Evolutionary conservation across 805 yeast genomes (phyloP).

Genomic region (Saccharomycopsis babjevae): DNA sequence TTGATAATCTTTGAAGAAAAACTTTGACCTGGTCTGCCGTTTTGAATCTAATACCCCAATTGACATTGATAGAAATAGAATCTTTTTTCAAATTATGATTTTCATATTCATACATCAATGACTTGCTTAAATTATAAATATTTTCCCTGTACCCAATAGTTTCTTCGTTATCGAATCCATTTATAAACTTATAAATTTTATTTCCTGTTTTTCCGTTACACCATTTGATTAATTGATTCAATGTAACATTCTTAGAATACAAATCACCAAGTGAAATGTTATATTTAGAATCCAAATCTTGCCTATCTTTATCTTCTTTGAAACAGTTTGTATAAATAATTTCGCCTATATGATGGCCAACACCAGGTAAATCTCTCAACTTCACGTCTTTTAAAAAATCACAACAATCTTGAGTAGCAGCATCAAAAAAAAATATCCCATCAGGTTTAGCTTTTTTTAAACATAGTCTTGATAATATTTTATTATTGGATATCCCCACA

Average conservation of each 20-base stretch:
- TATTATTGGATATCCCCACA: constrained; percentile 67
- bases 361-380: constrained; percentile 34
- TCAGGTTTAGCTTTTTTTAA: constrained; percentile 71
- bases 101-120: constrained; percentile 22
- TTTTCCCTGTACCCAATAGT: constrained; percentile 31
- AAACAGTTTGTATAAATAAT: constrained; percentile 1
- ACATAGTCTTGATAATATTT: constrained; percentile 69
- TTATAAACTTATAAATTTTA: constrained; percentile 46
- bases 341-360: constrained; percentile 24
- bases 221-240: constrained; percentile 29
- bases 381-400: constrained; percentile 29
- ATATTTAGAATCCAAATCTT: background rate
- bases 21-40: constrained; percentile 47
- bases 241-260: constrained; percentile 42
- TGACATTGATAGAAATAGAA: constrained; percentile 78
- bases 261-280: constrained; percentile 29
- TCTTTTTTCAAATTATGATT: constrained; percentile 42
- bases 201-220: constrained; percentile 67
- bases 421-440: constrained; percentile 39
- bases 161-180: constrained; percentile 61
- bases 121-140: constrained; percentile 20
- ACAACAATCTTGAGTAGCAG: constrained; percentile 21
- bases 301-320: no score
- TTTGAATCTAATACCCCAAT: constrained; percentile 80
- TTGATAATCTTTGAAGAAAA: constrained; percentile 48